Evolutionary conservation across 2,329 filamentous ascomycete genomes (phyloP).

Genomic region (Sclerotiophoma versabilis): DNA sequence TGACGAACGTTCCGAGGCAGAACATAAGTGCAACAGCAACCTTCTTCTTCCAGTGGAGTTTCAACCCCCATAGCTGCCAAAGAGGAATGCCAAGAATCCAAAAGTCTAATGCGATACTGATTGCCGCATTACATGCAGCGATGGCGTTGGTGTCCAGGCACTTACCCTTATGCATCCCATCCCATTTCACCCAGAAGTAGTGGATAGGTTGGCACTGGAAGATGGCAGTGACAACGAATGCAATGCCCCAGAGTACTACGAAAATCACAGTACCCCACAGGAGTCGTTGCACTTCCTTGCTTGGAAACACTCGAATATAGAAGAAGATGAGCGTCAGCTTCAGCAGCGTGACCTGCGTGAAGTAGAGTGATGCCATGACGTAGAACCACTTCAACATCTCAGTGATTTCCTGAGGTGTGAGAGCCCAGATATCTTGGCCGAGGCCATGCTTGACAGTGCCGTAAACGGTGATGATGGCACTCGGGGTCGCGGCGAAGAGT

Average conservation of each 20-base stretch:
- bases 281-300: constrained; percentile 26
- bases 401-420: constrained; percentile 53
- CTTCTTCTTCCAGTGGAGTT: constrained; percentile 50
- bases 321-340: constrained; percentile 42
- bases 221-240: constrained; percentile 31
- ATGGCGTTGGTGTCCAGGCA: constrained; percentile 49
- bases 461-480: constrained; percentile 35
- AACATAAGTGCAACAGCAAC: constrained; percentile 50
- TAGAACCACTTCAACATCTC: constrained; percentile 51
- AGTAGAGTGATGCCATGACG: constrained; percentile 47
- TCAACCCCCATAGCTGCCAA: constrained; percentile 42
- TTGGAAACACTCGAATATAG: constrained; percentile 44
- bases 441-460: constrained; percentile 50
- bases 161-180: constrained; percentile 35
- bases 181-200: constrained; percentile 47
- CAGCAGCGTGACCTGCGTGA: constrained; percentile 37
- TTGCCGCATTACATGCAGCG: constrained; percentile 40
- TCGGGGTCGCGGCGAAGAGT: constrained; percentile 31
- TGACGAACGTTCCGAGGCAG: constrained; percentile 51
- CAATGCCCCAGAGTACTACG: constrained; percentile 33
- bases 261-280: constrained; percentile 38
- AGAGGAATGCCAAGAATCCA: constrained; percentile 48
- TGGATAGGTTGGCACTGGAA: constrained; percentile 48
- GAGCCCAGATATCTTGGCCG: constrained; percentile 61
- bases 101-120: constrained; percentile 46